Percentiles rank a stretch among this genome's conserved stretches.
These are phyloP conservation scores for Trametes sanguinea DNA, from an alignment of 768 basidiomycete genomes.

Conservation along the genomic window DNA sequence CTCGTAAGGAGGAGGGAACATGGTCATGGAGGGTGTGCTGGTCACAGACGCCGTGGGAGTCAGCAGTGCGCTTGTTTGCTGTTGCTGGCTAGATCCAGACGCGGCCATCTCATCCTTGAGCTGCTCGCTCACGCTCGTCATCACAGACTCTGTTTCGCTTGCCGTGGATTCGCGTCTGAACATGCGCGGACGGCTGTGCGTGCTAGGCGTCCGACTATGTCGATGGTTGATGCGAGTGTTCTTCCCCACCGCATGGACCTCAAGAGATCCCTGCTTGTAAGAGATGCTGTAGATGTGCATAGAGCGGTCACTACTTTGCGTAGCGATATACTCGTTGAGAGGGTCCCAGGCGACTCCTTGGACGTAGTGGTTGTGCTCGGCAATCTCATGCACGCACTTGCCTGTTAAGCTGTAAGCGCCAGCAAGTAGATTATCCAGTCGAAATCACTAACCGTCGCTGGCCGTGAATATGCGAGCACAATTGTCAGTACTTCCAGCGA, in stretches of 20 bases:
- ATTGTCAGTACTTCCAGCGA: conserved; percentile 98
- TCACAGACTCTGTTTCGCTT: conserved; percentile 73
- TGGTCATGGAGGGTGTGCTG: conserved; percentile 60
- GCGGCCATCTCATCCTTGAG: conserved; percentile 49
- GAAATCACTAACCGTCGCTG: conserved; percentile 57
- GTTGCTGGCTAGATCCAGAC: conserved; percentile 31
- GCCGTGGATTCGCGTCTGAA: conserved; percentile 70
- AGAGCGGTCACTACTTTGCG: conserved; percentile 93
- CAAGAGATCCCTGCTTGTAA: conserved; percentile 77
- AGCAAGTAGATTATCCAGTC: neutral
- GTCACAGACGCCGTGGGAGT: conserved; percentile 71
- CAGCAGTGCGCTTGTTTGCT: conserved; percentile 44
- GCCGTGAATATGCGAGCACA: conserved; percentile 82
- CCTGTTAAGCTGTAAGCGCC: conserved; percentile 46
- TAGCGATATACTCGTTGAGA: conserved; percentile 94
- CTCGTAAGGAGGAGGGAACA: conserved; percentile 66
- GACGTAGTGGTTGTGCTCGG: conserved; percentile 95
- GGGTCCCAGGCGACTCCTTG: conserved; percentile 99
- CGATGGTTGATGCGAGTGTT: conserved; percentile 75
- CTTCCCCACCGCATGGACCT: conserved; percentile 89
- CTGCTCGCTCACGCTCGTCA: conserved; percentile 54
- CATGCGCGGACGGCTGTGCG: conserved; percentile 55
- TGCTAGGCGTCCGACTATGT: conserved; percentile 73
- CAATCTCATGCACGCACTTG: conserved; percentile 84
- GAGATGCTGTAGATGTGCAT: conserved; percentile 93